Percentiles rank a stretch among this genome's conserved stretches.
These are phyloP conservation scores for Phytophthora vignae DNA, from an alignment of 352 stramenopile species.

Conservation along the genomic window DNA sequence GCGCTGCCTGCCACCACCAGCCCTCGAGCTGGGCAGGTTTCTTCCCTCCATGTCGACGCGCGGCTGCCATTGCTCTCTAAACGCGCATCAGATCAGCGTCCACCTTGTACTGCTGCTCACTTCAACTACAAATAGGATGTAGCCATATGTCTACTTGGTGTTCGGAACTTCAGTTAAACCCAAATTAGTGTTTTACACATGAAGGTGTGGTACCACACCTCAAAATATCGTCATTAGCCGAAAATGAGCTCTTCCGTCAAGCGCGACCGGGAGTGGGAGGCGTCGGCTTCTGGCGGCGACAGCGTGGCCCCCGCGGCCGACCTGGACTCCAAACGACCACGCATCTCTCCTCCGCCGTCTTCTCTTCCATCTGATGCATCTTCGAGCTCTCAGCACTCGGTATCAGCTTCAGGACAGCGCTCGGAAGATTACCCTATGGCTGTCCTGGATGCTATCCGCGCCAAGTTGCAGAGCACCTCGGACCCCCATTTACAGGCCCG, in stretches of 20 bases:
- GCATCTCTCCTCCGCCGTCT: constrained; percentile 19
- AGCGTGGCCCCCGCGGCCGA: constrained; percentile 11
- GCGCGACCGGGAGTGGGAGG: constrained; percentile 32
- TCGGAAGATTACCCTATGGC: constrained; percentile 34
- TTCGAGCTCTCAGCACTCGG: not conserved
- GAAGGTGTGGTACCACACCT: no score
- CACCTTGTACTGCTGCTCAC: not conserved
- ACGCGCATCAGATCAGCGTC: no score
- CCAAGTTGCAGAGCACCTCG: constrained; percentile 43
- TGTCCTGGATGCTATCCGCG: constrained; percentile 47
- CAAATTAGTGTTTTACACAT: no score
- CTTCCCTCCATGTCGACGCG: constrained; percentile 2
- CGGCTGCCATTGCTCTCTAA: constrained; percentile 2
- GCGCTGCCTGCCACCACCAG: constrained; percentile 46
- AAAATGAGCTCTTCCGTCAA: constrained; percentile 33
- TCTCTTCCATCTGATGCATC: constrained; percentile 12
- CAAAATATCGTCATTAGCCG: not conserved
- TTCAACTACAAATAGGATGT: constrained; percentile 21
- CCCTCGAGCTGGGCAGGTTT: constrained; percentile 11
- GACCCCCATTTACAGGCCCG: constrained; percentile 73
- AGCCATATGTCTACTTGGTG: constrained; percentile 16
- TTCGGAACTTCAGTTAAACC: constrained; percentile 8
- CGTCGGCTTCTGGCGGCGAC: constrained; percentile 19
- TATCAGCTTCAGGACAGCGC: constrained; percentile 13
- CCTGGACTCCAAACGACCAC: constrained; percentile 24